These are phyloP conservation scores for Russula abietina DNA, from an alignment of 768 basidiomycete species.

Conservation along the genomic window DNA sequence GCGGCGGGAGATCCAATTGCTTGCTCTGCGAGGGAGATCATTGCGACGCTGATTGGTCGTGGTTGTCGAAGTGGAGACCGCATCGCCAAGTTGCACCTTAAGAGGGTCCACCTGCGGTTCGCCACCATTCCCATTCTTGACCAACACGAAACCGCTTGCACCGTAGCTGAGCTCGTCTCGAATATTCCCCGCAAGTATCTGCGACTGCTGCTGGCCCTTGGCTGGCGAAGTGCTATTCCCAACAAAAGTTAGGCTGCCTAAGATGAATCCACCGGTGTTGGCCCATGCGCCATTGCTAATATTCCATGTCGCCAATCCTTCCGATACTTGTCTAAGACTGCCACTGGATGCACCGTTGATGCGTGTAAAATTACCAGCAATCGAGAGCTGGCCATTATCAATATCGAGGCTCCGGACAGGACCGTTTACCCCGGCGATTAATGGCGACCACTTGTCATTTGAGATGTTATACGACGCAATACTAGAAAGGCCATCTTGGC, in stretches of 20 bases:
- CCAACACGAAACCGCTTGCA: conserved; percentile 71
- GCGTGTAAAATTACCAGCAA: conserved; percentile 72
- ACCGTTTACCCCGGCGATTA: conserved; percentile 75
- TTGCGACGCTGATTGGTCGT: conserved; percentile 37
- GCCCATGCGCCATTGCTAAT: conserved; percentile 55
- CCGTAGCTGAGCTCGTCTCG: conserved; percentile 53
- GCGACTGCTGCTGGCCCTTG: conserved; percentile 36
- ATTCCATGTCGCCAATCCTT: conserved; percentile 77
- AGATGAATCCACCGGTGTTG: conserved; percentile 66
- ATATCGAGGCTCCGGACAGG: conserved; percentile 56
- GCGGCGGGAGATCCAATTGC: conserved; percentile 45
- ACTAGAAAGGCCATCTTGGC: conserved; percentile 46
- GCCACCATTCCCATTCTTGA: conserved; percentile 56
- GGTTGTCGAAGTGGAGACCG: conserved; percentile 32
- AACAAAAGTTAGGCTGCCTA: conserved; percentile 64
- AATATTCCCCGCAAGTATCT: conserved; percentile 68
- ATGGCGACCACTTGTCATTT: conserved; percentile 57
- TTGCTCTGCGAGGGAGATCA: conserved; percentile 34
- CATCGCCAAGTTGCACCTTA: conserved; percentile 46
- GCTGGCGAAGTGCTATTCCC: conserved; percentile 54
- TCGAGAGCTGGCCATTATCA: conserved; percentile 46
- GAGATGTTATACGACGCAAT: conserved; percentile 68
- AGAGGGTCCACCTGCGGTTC: conserved; percentile 57
- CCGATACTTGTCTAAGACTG: conserved; percentile 34
- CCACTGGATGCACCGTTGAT: conserved; percentile 35